A percentile compares a stretch with the other conserved stretches of the same genome.
Evolutionary conservation across 805 yeast genomes (phyloP).

Genomic region (Candida takata): DNA sequence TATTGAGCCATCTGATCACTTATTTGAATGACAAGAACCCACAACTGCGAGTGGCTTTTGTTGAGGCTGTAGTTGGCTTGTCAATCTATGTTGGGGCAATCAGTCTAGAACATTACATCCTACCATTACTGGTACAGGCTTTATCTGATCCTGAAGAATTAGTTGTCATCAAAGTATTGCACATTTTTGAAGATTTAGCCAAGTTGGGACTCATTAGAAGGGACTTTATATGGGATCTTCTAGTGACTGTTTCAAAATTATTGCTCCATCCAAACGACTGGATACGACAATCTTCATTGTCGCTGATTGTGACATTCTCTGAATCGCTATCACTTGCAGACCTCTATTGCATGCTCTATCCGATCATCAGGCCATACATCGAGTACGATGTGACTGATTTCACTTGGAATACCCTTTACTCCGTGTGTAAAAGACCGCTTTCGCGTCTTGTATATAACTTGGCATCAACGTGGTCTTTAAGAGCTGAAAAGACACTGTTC

Average conservation of each 20-base stretch:
- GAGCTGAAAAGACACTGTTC: conserved; percentile 61
- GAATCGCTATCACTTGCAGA: conserved; percentile 68
- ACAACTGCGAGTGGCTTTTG: conserved; percentile 60
- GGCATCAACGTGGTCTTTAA: conserved; percentile 64
- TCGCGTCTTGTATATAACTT: conserved; percentile 57
- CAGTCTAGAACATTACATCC: conserved; percentile 77
- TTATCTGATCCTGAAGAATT: conserved; percentile 77
- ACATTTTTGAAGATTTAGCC: conserved; percentile 47
- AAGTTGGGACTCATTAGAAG: conserved; percentile 50
- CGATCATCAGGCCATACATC: conserved; percentile 69
- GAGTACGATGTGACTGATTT: conserved; percentile 69
- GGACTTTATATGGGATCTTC: conserved; percentile 47
- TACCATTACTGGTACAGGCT: conserved; percentile 81
- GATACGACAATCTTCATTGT: conserved; percentile 64
- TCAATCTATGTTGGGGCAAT: conserved; percentile 77
- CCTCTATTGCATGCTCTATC: conserved; percentile 74
- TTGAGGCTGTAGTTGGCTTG: conserved; percentile 62
- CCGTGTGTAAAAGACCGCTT: conserved; percentile 62
- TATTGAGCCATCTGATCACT: conserved; percentile 85
- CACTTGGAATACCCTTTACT: conserved; percentile 56
- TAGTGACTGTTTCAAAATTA: conserved; percentile 45
- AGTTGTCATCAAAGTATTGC: conserved; percentile 65
- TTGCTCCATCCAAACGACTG: conserved; percentile 82
- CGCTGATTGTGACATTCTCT: conserved; percentile 55
- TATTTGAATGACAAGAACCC: conserved; percentile 77